Evolutionary conservation across 1,139 yeast species (phyloP), one percentile per base, ranked within the genome.

Genomic region (Suhomyces choctaworum): DNA sequence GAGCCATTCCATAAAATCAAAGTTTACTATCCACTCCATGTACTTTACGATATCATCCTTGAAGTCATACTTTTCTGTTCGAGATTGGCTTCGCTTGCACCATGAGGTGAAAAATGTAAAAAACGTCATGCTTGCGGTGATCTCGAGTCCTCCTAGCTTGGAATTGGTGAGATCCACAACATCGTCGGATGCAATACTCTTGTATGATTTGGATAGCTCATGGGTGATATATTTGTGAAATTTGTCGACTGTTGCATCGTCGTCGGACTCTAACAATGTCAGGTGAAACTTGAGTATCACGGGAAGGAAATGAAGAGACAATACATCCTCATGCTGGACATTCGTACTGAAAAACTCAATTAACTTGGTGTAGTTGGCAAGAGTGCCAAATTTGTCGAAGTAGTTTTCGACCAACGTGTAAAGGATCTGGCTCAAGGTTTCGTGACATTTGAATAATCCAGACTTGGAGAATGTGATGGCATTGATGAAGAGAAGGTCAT

Each of bases 1-100:
- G 24, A 90, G 60, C 50, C 82, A 81, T 56, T 92, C 98, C 46
- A 90, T 63, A 1, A 89, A 95, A 19, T 97, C 97, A 44, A 62
- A 65, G 45, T 63, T 64, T 14, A 70, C 61, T 30, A 63, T 56
- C 51, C 58, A 58, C 36, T 69, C 74, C 33, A 69, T 56, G 40
- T 66, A 64, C 27, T 54, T 57, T 27, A 70, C 47, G 22, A 70
- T 65, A 37, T 66, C 50, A 59, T 62, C 48, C 73, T 82, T 40
- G 70, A 80, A 49, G 67, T 75, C 52, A 51, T 59, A 48, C 58
- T 68, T 75, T 73, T 75, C 37, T 76, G 82, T 42, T 60, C 75
- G 78, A 43, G 51, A 41, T 23, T 45, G 58, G 52, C 34, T 66
- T 62, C 44, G 55, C 48, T 83, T 82, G 52, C 92, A 84, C 85